Evolutionary conservation across 1,284 basidiomycete genomes (phyloP).

Genomic region (Moniliella sp.): DNA sequence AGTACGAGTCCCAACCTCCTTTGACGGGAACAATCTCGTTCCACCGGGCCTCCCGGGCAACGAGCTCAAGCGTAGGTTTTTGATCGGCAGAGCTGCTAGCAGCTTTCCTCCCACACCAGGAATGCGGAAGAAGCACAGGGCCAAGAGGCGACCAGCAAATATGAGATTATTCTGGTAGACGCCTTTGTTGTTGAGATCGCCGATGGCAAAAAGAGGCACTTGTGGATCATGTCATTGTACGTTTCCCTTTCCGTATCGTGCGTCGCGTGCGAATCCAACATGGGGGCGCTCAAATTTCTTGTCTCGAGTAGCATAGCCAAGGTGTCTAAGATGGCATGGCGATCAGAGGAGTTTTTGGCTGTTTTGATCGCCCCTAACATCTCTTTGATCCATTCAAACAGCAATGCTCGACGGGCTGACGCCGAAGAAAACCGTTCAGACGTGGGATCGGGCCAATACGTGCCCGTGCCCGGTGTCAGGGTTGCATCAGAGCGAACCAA

Average conservation of each 20-base stretch:
- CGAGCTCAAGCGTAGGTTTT: constrained; percentile 20
- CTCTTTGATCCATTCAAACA: constrained; percentile 25
- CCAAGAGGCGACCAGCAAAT: constrained; percentile 21
- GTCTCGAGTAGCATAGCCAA: constrained; percentile 25
- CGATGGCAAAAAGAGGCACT: constrained; percentile 23
- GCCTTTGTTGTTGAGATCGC: constrained; percentile 29
- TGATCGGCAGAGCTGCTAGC: constrained; percentile 22
- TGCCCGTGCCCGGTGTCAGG: no score
- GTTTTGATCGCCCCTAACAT: constrained; percentile 20
- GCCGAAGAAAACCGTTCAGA: no score
- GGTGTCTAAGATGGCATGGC: constrained; percentile 24
- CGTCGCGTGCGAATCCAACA: no score
- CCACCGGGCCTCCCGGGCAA: constrained; percentile 21
- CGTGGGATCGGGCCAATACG: no score
- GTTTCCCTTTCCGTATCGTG: no score
- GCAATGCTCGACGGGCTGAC: constrained; percentile 14
- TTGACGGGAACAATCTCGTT: no score
- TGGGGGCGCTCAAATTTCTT: constrained; percentile 22
- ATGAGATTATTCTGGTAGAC: constrained; percentile 29
- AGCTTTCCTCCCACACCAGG: constrained; percentile 23
- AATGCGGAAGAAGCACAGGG: constrained; percentile 22
- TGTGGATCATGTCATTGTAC: no score
- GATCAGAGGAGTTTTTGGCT: constrained; percentile 24
- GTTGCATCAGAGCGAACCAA: constrained; percentile 5
- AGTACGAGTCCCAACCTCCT: constrained; percentile 12